Percentiles rank a stretch among this genome's conserved stretches.
phyloP scores from a whole-genome alignment of 108 stramenopile species.

The Fragilaria crotonensis region DNA sequence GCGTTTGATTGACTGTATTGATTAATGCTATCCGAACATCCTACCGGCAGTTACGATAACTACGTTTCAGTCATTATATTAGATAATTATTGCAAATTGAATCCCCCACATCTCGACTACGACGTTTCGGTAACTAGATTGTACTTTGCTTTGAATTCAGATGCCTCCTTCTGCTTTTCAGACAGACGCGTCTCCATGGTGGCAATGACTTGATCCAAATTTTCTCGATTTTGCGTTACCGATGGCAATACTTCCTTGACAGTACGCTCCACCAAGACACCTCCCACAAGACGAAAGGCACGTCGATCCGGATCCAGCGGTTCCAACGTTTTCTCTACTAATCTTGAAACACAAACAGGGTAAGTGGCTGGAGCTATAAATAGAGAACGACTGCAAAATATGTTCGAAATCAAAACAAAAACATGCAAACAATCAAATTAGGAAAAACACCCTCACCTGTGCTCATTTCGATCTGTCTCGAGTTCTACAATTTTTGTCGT shows the following conservation, averaged over 20 bases:
- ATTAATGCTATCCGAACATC: too few relatives aligned
- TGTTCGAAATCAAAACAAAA: background rate
- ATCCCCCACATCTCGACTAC: too few relatives aligned
- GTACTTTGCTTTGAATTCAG: constrained; percentile 70
- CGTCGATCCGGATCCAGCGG: constrained; percentile 81
- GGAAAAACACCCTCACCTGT: constrained; percentile 12
- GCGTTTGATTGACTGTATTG: too few relatives aligned
- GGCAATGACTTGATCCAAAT: constrained; percentile 56
- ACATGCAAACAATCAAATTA: background rate
- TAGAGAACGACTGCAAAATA: background rate
- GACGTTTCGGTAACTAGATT: constrained; percentile 39
- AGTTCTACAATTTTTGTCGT: constrained; percentile 40
- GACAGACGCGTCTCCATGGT: constrained; percentile 51
- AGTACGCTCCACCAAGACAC: constrained; percentile 91
- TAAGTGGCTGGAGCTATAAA: background rate
- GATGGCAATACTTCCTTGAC: constrained; percentile 91
- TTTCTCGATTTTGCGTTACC: constrained; percentile 68
- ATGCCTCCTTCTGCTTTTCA: constrained; percentile 61
- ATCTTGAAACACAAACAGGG: constrained; percentile 7
- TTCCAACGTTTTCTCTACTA: constrained; percentile 88
- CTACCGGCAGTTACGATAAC: too few relatives aligned
- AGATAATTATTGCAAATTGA: too few relatives aligned
- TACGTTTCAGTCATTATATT: too few relatives aligned
- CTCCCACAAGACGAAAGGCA: constrained; percentile 90
- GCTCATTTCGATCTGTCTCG: constrained; percentile 52